Conservation (phyloP, 345 rosid genomes). For the Euclidium syriacum region DNA sequence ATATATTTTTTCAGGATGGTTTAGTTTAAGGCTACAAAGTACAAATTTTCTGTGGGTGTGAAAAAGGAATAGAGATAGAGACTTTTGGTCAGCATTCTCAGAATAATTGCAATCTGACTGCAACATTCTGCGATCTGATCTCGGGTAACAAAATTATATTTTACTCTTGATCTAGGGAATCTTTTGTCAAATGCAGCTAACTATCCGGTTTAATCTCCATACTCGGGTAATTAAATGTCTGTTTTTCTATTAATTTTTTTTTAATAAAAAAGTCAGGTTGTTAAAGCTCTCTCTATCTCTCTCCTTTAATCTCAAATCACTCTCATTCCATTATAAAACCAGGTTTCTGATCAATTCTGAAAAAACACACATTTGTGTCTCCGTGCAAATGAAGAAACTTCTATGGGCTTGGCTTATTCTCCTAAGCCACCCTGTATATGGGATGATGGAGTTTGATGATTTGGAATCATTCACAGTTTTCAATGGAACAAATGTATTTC, state of each 20-base stretch:
- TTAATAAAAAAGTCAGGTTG: not conserved
- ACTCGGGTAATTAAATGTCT: not conserved
- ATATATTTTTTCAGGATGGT: not conserved
- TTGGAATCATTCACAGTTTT: slow-evolving; percentile 18
- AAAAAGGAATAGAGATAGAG: slow-evolving; percentile 19
- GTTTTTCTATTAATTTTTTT: not conserved
- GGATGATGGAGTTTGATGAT: slow-evolving; percentile 30
- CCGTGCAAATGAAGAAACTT: slow-evolving; percentile 21
- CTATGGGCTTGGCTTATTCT: slow-evolving; percentile 24
- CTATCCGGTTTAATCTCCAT: not conserved
- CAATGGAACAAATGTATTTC: slow-evolving; percentile 26
- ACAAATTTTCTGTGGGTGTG: not conserved
- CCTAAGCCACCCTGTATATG: not conserved
- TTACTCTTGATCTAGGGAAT: slow-evolving; percentile 36
- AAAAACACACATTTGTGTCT: slow-evolving; percentile 15
- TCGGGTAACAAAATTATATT: slow-evolving; percentile 5
- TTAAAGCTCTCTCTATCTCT: slow-evolving; percentile 20
- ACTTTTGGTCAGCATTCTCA: slow-evolving; percentile 12
- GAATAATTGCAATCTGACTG: slow-evolving; percentile 21
- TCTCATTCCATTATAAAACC: slow-evolving; percentile 9
- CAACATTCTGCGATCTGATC: slow-evolving; percentile 29
- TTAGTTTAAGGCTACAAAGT: not conserved
- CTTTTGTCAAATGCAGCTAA: slow-evolving; percentile 22
- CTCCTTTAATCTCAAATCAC: no score
- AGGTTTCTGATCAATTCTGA: not conserved